Base-by-base conservation (phyloP, 2,329 filamentous ascomycete genomes). In the Metarhizium anisopliae region DNA sequence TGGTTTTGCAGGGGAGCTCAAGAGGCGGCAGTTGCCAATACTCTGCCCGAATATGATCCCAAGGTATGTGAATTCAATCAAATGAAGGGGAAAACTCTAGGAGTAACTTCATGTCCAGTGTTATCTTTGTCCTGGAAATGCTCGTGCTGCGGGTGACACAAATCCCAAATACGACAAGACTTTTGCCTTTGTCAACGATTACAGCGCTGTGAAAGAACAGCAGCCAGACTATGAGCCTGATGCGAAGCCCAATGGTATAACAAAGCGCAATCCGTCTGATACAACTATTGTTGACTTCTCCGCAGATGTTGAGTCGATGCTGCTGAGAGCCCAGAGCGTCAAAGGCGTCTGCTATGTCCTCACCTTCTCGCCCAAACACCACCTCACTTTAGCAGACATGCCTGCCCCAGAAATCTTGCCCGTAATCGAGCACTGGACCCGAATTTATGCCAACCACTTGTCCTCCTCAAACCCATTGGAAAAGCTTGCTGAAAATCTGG, bases 261-360 rank as follows among this genome's bases (percentile, higher is more conserved):
- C 18, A 30, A 35, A n/a, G 16, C 42, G 20, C 14, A 32, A 16
- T 18, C 14, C 30, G 25, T 49, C 36, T 32, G 4, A n/a, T 3
- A 25, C 6, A 45, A 16, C n/a, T 16, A 45, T 20, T 49, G 14
- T 49, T 49, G 6, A 30, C 25, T 36, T 35, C 11, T 32, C 30
- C 6, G 0, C 0, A 90, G 87, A 86, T 63, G 76, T 92, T 38
- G 85, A 89, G 52, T 85, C 85, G 7, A 77, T 86, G 35, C 83
- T 99, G 43, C 83, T 99, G 42, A 84, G 84, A 63, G 93, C 90
- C 29, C 84, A 95, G 67, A 80, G 90, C 8, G 92, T 95, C 56
- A 96, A 89, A 52, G 94, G 94, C 60, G 93, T 93, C 76, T 99
- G 94, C 77, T 97, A 95, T 72, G 94, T 99, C 55, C 81, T 99